Base-by-base conservation (phyloP, 495 filamentous ascomycete genomes). In the Penicillium pancosmium region DNA sequence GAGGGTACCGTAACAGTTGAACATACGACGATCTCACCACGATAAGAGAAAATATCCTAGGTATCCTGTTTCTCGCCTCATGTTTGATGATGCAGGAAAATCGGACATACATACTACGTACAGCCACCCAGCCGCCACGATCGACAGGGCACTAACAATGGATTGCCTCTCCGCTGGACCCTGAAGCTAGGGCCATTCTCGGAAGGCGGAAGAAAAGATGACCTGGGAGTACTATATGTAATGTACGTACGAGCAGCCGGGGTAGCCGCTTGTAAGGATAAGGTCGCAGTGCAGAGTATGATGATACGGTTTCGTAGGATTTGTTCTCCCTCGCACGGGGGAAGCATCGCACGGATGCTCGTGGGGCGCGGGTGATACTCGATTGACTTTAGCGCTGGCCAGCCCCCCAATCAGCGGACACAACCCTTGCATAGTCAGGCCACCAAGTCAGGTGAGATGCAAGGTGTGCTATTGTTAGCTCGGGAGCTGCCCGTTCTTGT, bases 391-490 rank as follows among this genome's bases (percentile, higher is more conserved):
- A 48, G 46, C 46, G 46, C 46, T 12, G 5, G 1, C 56, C 55
- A 33, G 12, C 44, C 23, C 52, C 48, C 70, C 70, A 70, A 76
- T 70, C 47, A 68, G 11, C 5, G 27, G 21, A 13, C 3, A 4
- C 38, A 33, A 52, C 55, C 66, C 71, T 71, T 74, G 61, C 73
- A 72, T 70, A 50, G 63, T 65, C 61, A 65, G 68, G 66, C 65
- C 64, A 66, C 72, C 68, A 57, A 61, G 60, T 69, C 66, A 66
- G 55, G 47, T 69, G 66, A 67, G 62, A 68, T 75, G 74, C 64
- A 75, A 73, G 72, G 68, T 65, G 69, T 72, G 56, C 74, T 77
- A 77, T 68, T 67, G 73, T 75, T 77, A 77, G 74, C 63, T 54
- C 34, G 31, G 27, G 43, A 34, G 52, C 21, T 44, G 52, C 40